A percentile compares a stretch with the other conserved stretches of the same genome.
Evolutionary conservation across 352 stramenopile species (phyloP).

Genomic region (Globisporangium alternatum): DNA sequence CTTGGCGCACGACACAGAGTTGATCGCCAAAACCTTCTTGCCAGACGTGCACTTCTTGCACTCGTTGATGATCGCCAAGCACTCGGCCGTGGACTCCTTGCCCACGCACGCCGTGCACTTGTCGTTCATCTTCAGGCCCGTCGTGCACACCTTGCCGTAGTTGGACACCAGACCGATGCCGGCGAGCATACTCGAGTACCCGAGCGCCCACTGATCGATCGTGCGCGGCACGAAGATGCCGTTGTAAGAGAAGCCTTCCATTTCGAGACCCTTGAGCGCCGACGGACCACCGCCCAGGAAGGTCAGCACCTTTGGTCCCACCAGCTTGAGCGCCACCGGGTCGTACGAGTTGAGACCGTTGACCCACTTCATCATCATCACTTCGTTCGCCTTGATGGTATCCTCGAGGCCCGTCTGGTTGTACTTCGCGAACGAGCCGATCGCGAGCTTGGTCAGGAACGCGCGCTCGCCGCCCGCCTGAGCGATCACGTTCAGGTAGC

Average conservation of each 20-base stretch:
- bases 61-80: conserved; percentile 32
- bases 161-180: conserved; percentile 21
- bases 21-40: conserved; percentile 37
- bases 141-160: conserved; percentile 14
- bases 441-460: conserved; percentile 19
- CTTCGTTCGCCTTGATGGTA: conserved; percentile 13
- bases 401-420: neutral
- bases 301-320: conserved; percentile 10
- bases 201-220: conserved; percentile 24
- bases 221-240: conserved; percentile 22
- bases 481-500: conserved; percentile 31
- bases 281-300: conserved; percentile 8
- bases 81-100: conserved; percentile 27
- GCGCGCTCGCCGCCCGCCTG: conserved; percentile 23
- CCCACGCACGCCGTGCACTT: conserved; percentile 41
- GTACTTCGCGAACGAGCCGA: conserved; percentile 9
- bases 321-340: conserved; percentile 11
- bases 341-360: conserved; percentile 23
- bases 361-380: conserved; percentile 23
- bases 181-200: conserved; percentile 25
- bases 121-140: conserved; percentile 23
- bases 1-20: conserved; percentile 37
- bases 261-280: conserved; percentile 4
- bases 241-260: conserved; percentile 24
- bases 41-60: conserved; percentile 47